phyloP scores from a whole-genome alignment of 768 basidiomycete species.

The Lactifluus subvellereus region DNA sequence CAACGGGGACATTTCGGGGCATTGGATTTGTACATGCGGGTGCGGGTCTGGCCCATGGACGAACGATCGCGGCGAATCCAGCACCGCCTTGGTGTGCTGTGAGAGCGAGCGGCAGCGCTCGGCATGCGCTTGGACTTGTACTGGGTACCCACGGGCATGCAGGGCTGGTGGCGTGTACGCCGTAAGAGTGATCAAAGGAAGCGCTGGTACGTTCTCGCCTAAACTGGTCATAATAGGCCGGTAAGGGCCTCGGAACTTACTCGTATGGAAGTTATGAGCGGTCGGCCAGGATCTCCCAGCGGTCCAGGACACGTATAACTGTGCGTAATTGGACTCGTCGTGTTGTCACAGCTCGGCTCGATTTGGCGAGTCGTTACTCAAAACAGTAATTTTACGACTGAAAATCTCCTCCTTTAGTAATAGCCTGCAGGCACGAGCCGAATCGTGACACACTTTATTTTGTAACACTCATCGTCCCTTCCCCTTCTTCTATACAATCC shows the following conservation, averaged over 20 bases:
- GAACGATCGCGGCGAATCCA: slow-evolving; percentile 12
- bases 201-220: slow-evolving; percentile 18
- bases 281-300: slow-evolving; percentile 5
- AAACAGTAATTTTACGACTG: neutral
- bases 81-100: neutral
- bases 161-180: slow-evolving; percentile 5
- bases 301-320: slow-evolving; percentile 4
- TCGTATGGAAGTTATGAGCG: slow-evolving; percentile 13
- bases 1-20: neutral
- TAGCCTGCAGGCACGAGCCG: too few relatives aligned
- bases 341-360: neutral
- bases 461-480: too few relatives aligned
- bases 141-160: neutral
- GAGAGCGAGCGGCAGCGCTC: neutral
- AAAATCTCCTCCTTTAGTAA: neutral
- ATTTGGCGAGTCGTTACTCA: neutral
- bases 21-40: neutral
- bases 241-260: neutral
- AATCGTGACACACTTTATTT: too few relatives aligned
- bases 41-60: neutral
- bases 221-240: slow-evolving; percentile 1
- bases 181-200: neutral
- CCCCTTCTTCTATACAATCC: too few relatives aligned
- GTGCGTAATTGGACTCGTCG: slow-evolving; percentile 3
- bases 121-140: neutral